These are phyloP conservation scores for Boletus vermiculosoides DNA, from an alignment of 768 basidiomycete genomes.

Conservation along the genomic window DNA sequence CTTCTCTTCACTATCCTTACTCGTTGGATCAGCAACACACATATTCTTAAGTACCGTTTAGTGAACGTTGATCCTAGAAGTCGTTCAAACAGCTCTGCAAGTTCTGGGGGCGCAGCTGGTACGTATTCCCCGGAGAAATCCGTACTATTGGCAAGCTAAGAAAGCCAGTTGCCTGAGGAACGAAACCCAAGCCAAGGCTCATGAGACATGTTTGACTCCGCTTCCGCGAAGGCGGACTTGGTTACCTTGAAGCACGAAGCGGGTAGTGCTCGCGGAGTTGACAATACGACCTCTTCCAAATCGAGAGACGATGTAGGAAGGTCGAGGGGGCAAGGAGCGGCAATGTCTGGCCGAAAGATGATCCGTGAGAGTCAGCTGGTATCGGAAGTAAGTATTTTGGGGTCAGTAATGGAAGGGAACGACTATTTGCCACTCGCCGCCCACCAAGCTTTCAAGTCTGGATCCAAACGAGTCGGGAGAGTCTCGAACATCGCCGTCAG, in stretches of 20 bases:
- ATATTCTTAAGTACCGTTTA: background rate
- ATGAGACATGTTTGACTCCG: conserved; percentile 20
- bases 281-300: conserved; percentile 24
- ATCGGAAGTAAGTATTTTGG: background rate
- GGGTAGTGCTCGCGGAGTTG: conserved; percentile 34
- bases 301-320: conserved; percentile 26
- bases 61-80: background rate
- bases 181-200: background rate
- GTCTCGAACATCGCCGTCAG: background rate
- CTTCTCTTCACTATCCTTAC: background rate
- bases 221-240: conserved; percentile 34
- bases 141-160: background rate
- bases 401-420: background rate
- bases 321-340: background rate
- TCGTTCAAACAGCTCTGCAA: background rate
- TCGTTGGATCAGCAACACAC: background rate
- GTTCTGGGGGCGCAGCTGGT: background rate
- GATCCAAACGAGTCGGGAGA: background rate
- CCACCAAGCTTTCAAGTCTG: background rate
- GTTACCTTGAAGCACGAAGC: conserved; percentile 12
- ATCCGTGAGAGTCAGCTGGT: background rate
- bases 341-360: background rate
- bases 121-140: background rate
- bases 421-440: background rate
- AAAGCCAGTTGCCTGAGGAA: background rate